A percentile compares a stretch with the other conserved stretches of the same genome.
These are phyloP conservation scores for Pseudevernia furfuracea DNA, from an alignment of 495 filamentous ascomycete species.

Conservation along the genomic window DNA sequence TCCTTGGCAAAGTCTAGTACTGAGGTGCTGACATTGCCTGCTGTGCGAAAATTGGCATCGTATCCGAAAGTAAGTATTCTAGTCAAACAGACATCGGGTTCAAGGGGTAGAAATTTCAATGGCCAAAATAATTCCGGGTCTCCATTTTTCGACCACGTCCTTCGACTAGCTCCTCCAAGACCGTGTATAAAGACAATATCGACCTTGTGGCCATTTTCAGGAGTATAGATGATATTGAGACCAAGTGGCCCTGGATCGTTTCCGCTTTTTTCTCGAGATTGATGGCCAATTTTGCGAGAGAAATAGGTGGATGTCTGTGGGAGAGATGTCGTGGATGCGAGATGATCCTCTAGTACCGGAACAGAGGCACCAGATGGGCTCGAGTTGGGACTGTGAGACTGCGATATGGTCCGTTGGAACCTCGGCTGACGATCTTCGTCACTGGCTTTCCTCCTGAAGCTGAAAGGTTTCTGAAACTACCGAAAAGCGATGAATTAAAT, in stretches of 20 bases:
- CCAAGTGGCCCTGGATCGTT: constrained; percentile 28
- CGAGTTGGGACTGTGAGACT: constrained; percentile 17
- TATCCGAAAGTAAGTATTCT: constrained; percentile 36
- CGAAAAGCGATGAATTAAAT: background rate
- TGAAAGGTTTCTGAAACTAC: constrained; percentile 17
- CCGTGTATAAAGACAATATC: constrained; percentile 39
- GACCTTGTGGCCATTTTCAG: constrained; percentile 22
- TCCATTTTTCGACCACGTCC: constrained; percentile 32
- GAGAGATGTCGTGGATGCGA: constrained; percentile 8
- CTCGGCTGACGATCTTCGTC: constrained; percentile 20
- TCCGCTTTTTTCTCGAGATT: constrained; percentile 13
- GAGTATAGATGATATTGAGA: constrained; percentile 30
- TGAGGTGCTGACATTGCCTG: constrained; percentile 19
- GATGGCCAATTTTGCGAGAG: constrained; percentile 6
- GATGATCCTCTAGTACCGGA: constrained; percentile 9
- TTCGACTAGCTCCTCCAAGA: constrained; percentile 30
- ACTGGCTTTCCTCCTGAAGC: constrained; percentile 20
- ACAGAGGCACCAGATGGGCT: constrained; percentile 13
- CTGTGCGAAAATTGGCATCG: constrained; percentile 29
- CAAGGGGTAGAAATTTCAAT: constrained; percentile 30
- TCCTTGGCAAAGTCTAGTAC: constrained; percentile 37
- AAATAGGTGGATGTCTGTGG: constrained; percentile 1
- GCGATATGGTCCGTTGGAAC: constrained; percentile 16
- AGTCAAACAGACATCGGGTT: constrained; percentile 26
- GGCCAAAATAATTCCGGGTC: constrained; percentile 34